Evolutionary conservation across 345 rosid genomes (phyloP).

Genomic region (Leavenworthia alabamica): DNA sequence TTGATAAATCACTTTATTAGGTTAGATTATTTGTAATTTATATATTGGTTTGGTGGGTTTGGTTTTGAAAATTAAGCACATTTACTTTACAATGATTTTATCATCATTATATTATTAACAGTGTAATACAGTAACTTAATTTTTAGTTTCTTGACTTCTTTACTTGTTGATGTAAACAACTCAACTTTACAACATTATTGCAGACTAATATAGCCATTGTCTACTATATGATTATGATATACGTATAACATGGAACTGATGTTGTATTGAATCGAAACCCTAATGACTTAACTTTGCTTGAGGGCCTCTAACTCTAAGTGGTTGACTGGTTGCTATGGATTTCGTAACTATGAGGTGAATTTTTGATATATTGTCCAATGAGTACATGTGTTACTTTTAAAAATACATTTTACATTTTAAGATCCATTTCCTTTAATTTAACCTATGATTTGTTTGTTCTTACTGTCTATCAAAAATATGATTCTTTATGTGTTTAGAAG

Average conservation of each 20-base stretch:
- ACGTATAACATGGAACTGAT: not conserved
- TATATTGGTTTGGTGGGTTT: conserved; percentile 44
- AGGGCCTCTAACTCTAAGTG: not conserved
- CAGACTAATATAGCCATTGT: not conserved
- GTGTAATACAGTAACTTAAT: not conserved
- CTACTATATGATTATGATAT: not conserved
- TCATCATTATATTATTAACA: conserved; percentile 18
- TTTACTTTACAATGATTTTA: conserved; percentile 24
- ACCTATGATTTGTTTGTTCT: not conserved
- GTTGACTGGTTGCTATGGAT: not conserved
- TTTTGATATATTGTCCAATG: not conserved
- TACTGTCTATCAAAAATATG: not conserved
- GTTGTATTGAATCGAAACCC: not conserved
- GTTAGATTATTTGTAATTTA: conserved; percentile 37
- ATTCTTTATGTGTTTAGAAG: not conserved
- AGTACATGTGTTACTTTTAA: not conserved
- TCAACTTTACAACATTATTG: conserved; percentile 16
- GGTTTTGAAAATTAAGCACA: conserved; percentile 35
- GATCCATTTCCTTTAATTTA: not conserved
- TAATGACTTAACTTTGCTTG: not conserved
- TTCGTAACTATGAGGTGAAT: not conserved
- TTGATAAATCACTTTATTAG: conserved; percentile 36
- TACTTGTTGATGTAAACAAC: conserved; percentile 10
- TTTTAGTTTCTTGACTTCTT: conserved; percentile 8
- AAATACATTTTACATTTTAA: not conserved